These are phyloP conservation scores for Cryptosporidium ryanae DNA, from an alignment of 169 alveolate species.

Conservation along the genomic window DNA sequence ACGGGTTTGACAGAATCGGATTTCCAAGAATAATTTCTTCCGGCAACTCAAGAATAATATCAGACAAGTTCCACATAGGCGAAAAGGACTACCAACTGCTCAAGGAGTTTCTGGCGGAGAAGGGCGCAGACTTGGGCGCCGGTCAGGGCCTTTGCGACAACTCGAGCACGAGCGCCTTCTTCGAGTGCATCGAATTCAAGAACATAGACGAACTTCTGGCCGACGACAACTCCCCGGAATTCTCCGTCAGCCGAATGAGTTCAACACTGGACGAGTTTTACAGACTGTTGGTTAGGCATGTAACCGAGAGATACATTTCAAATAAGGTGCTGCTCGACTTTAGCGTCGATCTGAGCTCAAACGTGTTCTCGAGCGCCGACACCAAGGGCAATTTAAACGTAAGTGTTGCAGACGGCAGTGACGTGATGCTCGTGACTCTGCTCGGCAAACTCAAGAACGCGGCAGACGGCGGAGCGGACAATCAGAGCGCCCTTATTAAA, in stretches of 20 bases:
- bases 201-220: constrained; percentile 9
- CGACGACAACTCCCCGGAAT: constrained; percentile 2
- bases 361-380: background rate
- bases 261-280: constrained; percentile 4
- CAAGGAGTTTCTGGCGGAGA: constrained; percentile 5
- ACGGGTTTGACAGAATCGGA: background rate
- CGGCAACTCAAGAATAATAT: constrained; percentile 20
- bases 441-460: too few relatives aligned
- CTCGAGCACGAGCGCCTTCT: background rate
- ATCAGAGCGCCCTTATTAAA: constrained; percentile 6
- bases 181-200: constrained; percentile 23
- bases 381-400: background rate
- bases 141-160: constrained; percentile 4
- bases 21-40: constrained; percentile 44
- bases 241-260: background rate
- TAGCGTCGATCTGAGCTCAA: constrained; percentile 6
- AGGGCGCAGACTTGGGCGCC: background rate
- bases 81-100: background rate
- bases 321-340: background rate
- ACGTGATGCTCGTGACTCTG: too few relatives aligned
- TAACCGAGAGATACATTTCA: background rate
- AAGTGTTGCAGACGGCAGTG: background rate
- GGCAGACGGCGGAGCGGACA: too few relatives aligned
- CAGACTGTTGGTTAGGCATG: constrained; percentile 12
- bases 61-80: constrained; percentile 9